These are phyloP conservation scores for Liquidambar formosana DNA, from an alignment of 164 flowering plant species.

Conservation along the genomic window DNA sequence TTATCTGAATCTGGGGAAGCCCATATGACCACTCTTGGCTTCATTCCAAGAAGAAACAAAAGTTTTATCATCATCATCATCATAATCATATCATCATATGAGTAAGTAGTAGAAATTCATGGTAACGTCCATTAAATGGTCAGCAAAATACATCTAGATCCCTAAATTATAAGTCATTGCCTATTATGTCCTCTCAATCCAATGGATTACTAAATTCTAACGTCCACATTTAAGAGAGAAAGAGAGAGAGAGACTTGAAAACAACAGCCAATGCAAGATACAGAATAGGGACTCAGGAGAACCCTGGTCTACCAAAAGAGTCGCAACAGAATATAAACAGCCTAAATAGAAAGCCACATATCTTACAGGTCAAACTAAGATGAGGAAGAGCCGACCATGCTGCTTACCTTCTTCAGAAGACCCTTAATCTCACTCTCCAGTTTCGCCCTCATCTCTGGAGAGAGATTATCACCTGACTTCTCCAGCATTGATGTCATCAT, in stretches of 20 bases:
- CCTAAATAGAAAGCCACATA: not conserved
- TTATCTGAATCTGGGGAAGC: not conserved
- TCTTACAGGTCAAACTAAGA: conserved; percentile 13
- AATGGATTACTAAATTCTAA: not conserved
- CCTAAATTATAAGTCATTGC: not conserved
- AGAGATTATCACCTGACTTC: conserved; percentile 58
- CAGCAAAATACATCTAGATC: not conserved
- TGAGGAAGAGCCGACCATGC: conserved; percentile 44
- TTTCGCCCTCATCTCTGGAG: conserved; percentile 61
- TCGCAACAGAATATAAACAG: not conserved
- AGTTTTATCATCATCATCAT: not conserved
- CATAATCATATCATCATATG: not conserved
- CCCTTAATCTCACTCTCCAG: conserved; percentile 61
- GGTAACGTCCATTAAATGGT: not conserved
- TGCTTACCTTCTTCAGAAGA: conserved; percentile 65
- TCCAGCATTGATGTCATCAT: conserved; percentile 73
- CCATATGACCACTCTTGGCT: not conserved
- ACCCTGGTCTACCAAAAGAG: not conserved
- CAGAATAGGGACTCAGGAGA: not conserved
- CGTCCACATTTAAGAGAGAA: not conserved
- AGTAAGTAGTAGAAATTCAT: not conserved
- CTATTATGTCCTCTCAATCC: too few species aligned
- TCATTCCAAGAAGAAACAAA: not conserved
- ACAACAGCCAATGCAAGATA: not conserved
- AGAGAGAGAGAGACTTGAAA: not conserved